Conservation (phyloP, 768 basidiomycete genomes). For the Russula olivacea region DNA sequence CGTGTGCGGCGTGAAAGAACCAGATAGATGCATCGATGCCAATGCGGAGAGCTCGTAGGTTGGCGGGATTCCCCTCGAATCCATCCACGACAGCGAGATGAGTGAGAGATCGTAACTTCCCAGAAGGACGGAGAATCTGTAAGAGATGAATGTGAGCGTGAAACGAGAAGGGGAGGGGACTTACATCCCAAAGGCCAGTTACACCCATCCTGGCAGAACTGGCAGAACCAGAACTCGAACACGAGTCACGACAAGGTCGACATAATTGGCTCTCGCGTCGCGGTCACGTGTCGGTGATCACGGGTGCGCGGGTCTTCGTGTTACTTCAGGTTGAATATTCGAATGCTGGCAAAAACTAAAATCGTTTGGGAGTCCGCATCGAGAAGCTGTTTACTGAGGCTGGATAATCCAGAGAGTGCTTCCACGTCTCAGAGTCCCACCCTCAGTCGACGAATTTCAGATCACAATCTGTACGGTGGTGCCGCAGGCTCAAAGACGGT, state of each 20-base stretch:
- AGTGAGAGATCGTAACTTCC: constrained; percentile 65
- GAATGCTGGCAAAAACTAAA: too few relatives aligned
- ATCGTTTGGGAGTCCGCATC: too few relatives aligned
- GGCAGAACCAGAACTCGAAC: neutral
- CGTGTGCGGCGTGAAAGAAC: constrained; percentile 75
- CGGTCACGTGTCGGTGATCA: neutral
- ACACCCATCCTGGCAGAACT: constrained; percentile 17
- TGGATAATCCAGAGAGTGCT: too few relatives aligned
- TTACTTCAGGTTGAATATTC: too few relatives aligned
- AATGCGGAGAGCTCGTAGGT: constrained; percentile 67
- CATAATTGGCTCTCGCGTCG: neutral
- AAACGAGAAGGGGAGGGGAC: constrained; percentile 10
- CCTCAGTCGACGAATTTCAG: too few relatives aligned
- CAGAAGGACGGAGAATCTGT: constrained; percentile 66
- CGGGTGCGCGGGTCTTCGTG: too few relatives aligned
- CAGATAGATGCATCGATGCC: constrained; percentile 84
- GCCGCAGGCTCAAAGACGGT: too few relatives aligned
- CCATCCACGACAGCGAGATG: constrained; percentile 71
- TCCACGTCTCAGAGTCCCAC: too few relatives aligned
- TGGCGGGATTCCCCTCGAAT: constrained; percentile 58
- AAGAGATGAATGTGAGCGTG: constrained; percentile 18
- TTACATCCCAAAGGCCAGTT: constrained; percentile 25
- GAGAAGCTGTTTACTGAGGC: too few relatives aligned
- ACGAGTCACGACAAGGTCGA: neutral
- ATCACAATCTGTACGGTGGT: too few relatives aligned